phyloP scores from a whole-genome alignment of 1,284 basidiomycete genomes.

The Cutaneotrichosporon cutaneum region DNA sequence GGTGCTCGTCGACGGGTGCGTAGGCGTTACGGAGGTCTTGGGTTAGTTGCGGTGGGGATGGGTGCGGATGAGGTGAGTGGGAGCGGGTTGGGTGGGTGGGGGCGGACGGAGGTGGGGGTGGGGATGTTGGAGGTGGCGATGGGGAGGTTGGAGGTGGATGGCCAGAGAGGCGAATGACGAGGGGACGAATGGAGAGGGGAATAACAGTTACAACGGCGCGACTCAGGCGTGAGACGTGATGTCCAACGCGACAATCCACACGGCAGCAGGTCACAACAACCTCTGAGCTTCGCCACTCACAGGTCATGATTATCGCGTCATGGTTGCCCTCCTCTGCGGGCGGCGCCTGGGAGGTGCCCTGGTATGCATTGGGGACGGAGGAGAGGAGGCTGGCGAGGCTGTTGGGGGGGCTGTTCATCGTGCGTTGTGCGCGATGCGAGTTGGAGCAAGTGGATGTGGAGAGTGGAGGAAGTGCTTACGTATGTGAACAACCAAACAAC shows the following conservation, averaged over 20 bases:
- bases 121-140: background rate
- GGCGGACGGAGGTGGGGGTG: background rate
- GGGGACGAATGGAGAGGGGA: background rate
- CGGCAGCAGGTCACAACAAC: too few relatives aligned
- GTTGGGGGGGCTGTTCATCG: constrained; percentile 17
- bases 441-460: constrained; percentile 5
- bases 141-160: background rate
- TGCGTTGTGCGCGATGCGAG: too few relatives aligned
- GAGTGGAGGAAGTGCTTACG: constrained; percentile 12
- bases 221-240: background rate
- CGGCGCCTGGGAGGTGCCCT: background rate
- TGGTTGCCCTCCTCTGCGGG: constrained; percentile 12
- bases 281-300: constrained; percentile 20
- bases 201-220: background rate
- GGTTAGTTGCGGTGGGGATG: background rate
- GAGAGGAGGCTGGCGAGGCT: constrained; percentile 14
- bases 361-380: constrained; percentile 4
- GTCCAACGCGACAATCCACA: too few relatives aligned
- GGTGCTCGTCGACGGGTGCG: constrained; percentile 10
- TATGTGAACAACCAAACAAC: constrained; percentile 11
- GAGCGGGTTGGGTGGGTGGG: background rate
- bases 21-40: constrained; percentile 21
- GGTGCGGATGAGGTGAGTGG: background rate
- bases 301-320: constrained; percentile 20
- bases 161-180: background rate